Evolutionary conservation across 148 eudicot species (phyloP), one percentile per base, ranked within the genome.

Genomic region (Silene uniflora): DNA sequence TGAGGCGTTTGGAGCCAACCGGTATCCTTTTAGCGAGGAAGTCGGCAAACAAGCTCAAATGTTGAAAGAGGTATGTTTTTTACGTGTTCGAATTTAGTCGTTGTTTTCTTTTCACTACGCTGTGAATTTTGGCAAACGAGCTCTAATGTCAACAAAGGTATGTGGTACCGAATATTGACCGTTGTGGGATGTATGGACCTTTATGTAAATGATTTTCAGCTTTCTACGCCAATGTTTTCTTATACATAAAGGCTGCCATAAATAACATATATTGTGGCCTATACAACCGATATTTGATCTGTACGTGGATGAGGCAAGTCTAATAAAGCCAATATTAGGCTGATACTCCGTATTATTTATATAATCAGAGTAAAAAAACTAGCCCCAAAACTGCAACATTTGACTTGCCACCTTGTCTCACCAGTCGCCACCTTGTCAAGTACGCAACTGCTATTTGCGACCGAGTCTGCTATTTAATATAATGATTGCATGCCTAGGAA

Each of bases 1-100:
- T 83, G 99, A 92, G 77, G 97, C 99, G 73, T 95, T 95, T 83
- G 97, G 97, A 79, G 99, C 99, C 75, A 95, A 89, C 75, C 96
- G 99, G 60, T 95, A 95, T 67, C 73, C 99, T 82, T 92, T 86
- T 74, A 83, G 80, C 60, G 99, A 95, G 81, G 99, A 95, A 67
- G 67, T 86, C 56, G 76, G 84, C 77, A 92, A 92, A 81, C 99
- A 89, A 84, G 83, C 78, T 76, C 94, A 88, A 65, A 88, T 89
- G 96, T 81, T 91, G 83, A 84, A 83, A 61, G 99, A 95, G 96
- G 98, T 95, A 83, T 73, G 73, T 19, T 54, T 21, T 70, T 52
- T 44, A 72, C 73, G 67, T 12, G 10, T 21, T 76, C 27, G 52
- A 12, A 10, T 13, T 39, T 65, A 21, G 24, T 7, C 10, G 4